These are phyloP conservation scores for Hordeum pubiflorum DNA, from an alignment of 202 grass and related monocot species.

Conservation along the genomic window DNA sequence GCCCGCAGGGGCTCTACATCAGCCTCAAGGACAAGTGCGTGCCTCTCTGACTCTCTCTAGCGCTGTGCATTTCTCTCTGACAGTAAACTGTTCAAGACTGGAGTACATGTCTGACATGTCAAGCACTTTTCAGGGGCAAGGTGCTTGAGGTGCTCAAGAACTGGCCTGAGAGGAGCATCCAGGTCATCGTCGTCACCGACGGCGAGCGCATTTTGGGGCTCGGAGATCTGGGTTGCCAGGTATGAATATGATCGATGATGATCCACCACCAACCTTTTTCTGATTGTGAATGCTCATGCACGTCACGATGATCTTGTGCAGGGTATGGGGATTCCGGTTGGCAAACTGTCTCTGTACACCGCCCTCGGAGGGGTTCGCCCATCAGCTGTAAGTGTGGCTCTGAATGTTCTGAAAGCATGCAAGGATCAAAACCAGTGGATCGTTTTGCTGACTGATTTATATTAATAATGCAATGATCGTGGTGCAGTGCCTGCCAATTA, in stretches of 20 bases:
- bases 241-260: background rate
- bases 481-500: conserved; percentile 82
- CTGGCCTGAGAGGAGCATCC: conserved; percentile 86
- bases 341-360: conserved; percentile 91
- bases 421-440: background rate
- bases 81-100: background rate
- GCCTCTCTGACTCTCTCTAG: background rate
- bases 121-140: conserved; percentile 59
- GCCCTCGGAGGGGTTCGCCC: conserved; percentile 89
- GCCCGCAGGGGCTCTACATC: conserved; percentile 81
- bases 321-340: conserved; percentile 98
- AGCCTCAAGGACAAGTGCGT: conserved; percentile 94
- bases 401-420: background rate
- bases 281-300: background rate
- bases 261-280: background rate
- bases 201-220: conserved; percentile 91
- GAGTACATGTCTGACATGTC: background rate
- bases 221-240: conserved; percentile 87
- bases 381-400: conserved; percentile 52
- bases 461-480: background rate
- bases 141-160: conserved; percentile 93
- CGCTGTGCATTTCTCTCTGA: background rate
- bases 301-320: conserved; percentile 14
- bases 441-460: background rate
- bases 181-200: conserved; percentile 95